Evolutionary conservation across 129 eudicot genomes (phyloP), one percentile per base, ranked within the genome.

Genomic region (Solidago caesia): DNA sequence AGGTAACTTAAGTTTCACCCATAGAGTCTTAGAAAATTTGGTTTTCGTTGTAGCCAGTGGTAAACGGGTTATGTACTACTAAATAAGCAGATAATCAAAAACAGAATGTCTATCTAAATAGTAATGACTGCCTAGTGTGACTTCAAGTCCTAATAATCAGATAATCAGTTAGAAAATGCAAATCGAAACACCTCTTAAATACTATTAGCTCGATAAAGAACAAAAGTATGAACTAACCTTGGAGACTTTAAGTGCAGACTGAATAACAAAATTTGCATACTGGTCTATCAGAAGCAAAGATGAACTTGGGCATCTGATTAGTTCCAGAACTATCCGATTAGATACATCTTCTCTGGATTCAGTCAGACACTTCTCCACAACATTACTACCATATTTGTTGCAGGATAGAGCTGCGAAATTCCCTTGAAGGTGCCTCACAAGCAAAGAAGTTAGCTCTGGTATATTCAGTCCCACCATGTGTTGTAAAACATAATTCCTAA

Each of bases 401-500:
- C 89, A 82, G 33, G 97, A 86, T 15, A 88, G 79, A n/a, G 84
- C 47, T 13, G 76, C 75, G 44, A 68, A 85, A 55, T 44, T 60
- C 68, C 96, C 91, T 84, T 79, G 45, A 46, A 88, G 83, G 46
- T 71, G 84, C 58, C 83, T 79, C 65, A 86, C 58, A 77, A 88
- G 82, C 69, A 70, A 15, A n/a, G 62, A 65, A 6, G 94, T 86
- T 71, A 82, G 76, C 70, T 74, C 86, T 1, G 84, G 88, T 49
- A 82, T 77, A 51, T 55, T 72, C 78, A 85, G 39, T 43, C 85
- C 91, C 68, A 88, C 64, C 71, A 91, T 77, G 72, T 88, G 94
- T 82, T 91, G 97, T 77, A 91, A 75, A 81, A 91, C 97, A 73
- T 91, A 91, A 65, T 91, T 91, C 25, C 97, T 91, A 72, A 65